Conservation (phyloP, 1,139 yeast species). For the Scheffersomyces cryptocercus region DNA sequence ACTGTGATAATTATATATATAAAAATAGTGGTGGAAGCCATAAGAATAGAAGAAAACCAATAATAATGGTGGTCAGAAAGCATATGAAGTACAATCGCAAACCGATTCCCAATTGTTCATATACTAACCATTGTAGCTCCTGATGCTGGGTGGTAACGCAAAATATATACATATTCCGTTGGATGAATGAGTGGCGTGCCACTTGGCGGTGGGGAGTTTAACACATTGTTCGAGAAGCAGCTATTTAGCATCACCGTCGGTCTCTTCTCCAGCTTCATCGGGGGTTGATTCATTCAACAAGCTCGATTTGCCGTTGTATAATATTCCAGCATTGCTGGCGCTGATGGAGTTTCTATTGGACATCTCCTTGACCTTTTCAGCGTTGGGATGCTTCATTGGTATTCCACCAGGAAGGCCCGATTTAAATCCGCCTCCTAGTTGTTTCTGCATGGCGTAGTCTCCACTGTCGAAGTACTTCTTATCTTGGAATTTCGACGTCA, state of each 20-base stretch:
- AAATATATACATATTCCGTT: no score
- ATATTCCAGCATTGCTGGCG: slow-evolving; percentile 44
- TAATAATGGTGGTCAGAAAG: no score
- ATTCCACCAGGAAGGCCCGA: slow-evolving; percentile 32
- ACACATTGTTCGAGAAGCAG: not conserved
- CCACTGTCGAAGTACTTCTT: slow-evolving; percentile 96
- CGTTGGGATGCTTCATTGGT: slow-evolving; percentile 50
- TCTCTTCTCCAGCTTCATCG: slow-evolving; percentile 24
- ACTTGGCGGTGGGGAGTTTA: no score
- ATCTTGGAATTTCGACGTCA: slow-evolving; percentile 79
- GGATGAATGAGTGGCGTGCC: no score
- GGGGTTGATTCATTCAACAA: slow-evolving; percentile 48
- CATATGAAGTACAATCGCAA: no score
- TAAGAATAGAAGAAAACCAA: no score
- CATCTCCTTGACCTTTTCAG: slow-evolving; percentile 51
- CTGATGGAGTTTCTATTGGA: slow-evolving; percentile 48
- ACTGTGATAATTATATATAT: no score
- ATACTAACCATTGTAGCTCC: no score
- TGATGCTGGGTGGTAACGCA: no score
- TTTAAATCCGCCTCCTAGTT: slow-evolving; percentile 33
- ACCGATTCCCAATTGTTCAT: no score
- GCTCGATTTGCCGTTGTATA: slow-evolving; percentile 48
- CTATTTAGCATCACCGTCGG: slow-evolving; percentile 15
- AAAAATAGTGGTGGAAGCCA: no score
- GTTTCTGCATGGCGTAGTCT: slow-evolving; percentile 90